Conservation (phyloP, 2,329 filamentous ascomycete species). For the Ceratocystis colombiana region DNA sequence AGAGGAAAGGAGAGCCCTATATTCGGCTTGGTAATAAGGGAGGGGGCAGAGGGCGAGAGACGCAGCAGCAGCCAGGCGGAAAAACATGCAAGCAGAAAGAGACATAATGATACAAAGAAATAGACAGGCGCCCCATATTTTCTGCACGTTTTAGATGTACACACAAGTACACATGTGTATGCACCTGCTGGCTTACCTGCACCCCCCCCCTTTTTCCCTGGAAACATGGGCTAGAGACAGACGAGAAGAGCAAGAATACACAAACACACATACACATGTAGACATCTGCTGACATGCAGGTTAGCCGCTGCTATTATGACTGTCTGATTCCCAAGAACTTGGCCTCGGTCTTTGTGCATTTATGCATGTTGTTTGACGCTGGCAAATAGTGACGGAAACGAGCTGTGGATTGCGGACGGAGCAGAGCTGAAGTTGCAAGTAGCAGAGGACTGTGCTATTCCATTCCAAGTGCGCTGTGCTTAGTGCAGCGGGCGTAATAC, state of each 20-base stretch:
- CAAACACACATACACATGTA: background rate
- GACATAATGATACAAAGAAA: background rate
- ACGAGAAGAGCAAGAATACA: background rate
- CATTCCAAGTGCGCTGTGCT: too few species aligned
- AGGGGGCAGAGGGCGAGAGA: background rate
- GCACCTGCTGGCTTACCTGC: background rate
- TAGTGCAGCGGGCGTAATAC: too few species aligned
- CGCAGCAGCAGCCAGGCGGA: background rate
- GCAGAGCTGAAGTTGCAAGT: too few species aligned
- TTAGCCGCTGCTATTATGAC: background rate
- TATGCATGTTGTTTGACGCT: too few species aligned
- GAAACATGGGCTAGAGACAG: too few species aligned
- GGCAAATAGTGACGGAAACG: too few species aligned
- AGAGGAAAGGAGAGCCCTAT: conserved; percentile 12
- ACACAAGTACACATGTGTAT: background rate
- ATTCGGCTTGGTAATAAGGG: conserved; percentile 2
- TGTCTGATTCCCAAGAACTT: conserved; percentile 9
- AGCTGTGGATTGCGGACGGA: background rate
- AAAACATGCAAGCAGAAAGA: background rate
- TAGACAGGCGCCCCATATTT: background rate
- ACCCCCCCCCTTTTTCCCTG: too few species aligned
- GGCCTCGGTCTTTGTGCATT: conserved; percentile 8
- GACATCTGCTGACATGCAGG: background rate
- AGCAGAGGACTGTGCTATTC: too few species aligned
- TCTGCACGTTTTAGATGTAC: background rate